Base-by-base conservation (phyloP, 148 eudicot genomes). In the Heliosperma pusillum region DNA sequence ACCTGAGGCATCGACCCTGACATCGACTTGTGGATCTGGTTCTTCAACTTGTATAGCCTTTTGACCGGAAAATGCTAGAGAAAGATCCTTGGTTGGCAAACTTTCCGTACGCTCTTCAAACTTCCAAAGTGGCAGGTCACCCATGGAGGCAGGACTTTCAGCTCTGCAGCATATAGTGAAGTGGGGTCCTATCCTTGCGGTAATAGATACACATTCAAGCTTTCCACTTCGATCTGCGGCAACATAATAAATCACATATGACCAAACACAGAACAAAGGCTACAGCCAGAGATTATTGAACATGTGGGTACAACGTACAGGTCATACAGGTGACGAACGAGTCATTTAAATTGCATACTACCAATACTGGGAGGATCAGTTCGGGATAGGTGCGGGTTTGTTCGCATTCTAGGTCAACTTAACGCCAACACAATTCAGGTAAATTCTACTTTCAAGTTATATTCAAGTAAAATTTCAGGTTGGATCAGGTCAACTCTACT, bases 121-220 rank as follows among this genome's bases (percentile, higher is more conserved):
- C 60, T 96, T 96, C 99, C 99, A 96, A 47, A 92, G 89, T 8
- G 97, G 97, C 62, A 89, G 80, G 69, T 96, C 97, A 58, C 89
- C 86, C 91, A 96, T 83, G 9, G 91, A 87, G 55, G 97, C 99
- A 73, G 99, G 97, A 79, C 99, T 96, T 83, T 96, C 97, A 27
- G 91, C 91, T 81, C 90, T 86, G 85, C 97, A 96, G 66, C 97
- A 90, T 75, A 96, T 87, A 63, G 91, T 87, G 74, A 92, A 87
- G 80, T 85, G 67, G 73, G 89, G 79, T 74, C 97, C 97, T 57
- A 92, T 78, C 73, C 91, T 91, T 77, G 88, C 91, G 75, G 88
- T 81, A 27, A 96, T 82, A 22, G 91, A 90, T 72, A 86, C 64
- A 73, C 99, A 96, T 79, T 96, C 99, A 56, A 96, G 99, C 85